phyloP scores from a whole-genome alignment of 441 rosid genomes.

The Viola pubescens region DNA sequence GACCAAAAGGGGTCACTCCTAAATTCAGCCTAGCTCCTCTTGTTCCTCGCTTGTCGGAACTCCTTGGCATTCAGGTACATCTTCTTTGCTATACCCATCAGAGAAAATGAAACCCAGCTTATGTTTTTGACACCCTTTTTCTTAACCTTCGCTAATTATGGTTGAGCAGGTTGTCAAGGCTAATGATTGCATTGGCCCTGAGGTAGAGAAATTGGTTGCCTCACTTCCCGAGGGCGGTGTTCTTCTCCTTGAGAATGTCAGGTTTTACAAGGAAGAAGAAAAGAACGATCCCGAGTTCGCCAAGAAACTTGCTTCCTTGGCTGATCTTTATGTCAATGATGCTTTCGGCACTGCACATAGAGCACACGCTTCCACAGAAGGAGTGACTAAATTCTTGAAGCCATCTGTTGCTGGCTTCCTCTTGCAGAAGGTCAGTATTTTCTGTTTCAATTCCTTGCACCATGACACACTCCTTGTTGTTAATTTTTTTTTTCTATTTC shows the following conservation, averaged over 20 bases:
- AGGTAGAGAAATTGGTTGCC: constrained; percentile 72
- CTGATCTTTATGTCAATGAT: constrained; percentile 84
- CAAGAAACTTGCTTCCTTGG: constrained; percentile 86
- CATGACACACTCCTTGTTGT: neutral
- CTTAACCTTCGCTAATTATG: too few species aligned
- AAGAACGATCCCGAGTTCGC: constrained; percentile 93
- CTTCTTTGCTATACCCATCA: too few species aligned
- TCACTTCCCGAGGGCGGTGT: constrained; percentile 70
- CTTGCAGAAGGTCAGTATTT: constrained; percentile 69
- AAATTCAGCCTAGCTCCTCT: constrained; percentile 94
- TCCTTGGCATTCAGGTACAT: constrained; percentile 65
- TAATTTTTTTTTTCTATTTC: neutral
- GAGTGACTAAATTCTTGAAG: constrained; percentile 83
- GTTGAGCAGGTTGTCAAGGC: constrained; percentile 44
- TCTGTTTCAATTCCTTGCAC: neutral
- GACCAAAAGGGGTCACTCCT: constrained; percentile 97
- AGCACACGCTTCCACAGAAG: constrained; percentile 97
- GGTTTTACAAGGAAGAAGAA: constrained; percentile 89
- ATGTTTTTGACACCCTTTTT: too few species aligned
- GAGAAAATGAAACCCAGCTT: too few species aligned
- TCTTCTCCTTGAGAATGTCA: constrained; percentile 78
- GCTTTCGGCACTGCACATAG: constrained; percentile 96
- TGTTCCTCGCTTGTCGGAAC: constrained; percentile 83
- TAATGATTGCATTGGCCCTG: constrained; percentile 71
- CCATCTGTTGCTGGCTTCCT: constrained; percentile 98